Conservation (phyloP, 352 stramenopile species). For the Phytophthora macrochlamydospora region DNA sequence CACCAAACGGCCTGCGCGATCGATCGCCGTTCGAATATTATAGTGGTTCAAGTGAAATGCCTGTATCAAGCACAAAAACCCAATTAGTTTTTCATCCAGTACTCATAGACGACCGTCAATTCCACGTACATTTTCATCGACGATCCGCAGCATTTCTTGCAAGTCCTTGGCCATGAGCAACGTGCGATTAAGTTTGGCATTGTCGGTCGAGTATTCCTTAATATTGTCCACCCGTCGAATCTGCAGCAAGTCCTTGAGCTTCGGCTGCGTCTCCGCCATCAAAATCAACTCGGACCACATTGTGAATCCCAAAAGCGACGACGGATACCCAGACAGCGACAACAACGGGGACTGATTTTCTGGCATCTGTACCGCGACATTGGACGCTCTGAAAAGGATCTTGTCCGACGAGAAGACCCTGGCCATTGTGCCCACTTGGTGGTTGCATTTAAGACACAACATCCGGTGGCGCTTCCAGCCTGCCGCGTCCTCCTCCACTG, state of each 20-base stretch:
- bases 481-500: constrained; percentile 37
- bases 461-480: constrained; percentile 73
- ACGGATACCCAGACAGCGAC: constrained; percentile 77
- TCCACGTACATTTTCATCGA: constrained; percentile 64
- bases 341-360: constrained; percentile 72
- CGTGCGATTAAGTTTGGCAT: constrained; percentile 65
- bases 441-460: constrained; percentile 69
- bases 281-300: constrained; percentile 84
- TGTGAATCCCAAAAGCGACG: constrained; percentile 68
- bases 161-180: constrained; percentile 69
- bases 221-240: constrained; percentile 76
- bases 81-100: constrained; percentile 3
- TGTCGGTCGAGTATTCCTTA: constrained; percentile 45
- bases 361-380: constrained; percentile 76
- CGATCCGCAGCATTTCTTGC: constrained; percentile 56
- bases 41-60: constrained; percentile 55
- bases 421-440: constrained; percentile 63
- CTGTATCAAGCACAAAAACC: constrained; percentile 24
- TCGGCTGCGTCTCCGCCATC: constrained; percentile 74
- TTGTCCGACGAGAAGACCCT: constrained; percentile 71
- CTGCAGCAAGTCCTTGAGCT: constrained; percentile 65
- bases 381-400: constrained; percentile 70
- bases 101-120: not conserved
- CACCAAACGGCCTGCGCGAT: constrained; percentile 49
- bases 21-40: constrained; percentile 69